A percentile compares a stretch with the other conserved stretches of the same genome.
Conservation (phyloP, 257 asterid species). For the Salvia rosmarinus region DNA sequence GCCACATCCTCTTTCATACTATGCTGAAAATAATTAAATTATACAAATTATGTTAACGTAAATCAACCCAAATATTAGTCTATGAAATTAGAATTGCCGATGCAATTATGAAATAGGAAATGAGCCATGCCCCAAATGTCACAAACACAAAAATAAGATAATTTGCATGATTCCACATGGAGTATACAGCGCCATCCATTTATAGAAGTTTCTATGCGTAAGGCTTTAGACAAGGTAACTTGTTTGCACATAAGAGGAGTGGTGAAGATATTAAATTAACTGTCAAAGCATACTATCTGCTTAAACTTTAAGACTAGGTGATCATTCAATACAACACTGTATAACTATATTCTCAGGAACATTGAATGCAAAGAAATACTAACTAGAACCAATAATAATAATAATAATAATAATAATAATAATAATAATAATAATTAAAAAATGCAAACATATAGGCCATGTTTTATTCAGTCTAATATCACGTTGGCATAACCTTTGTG, state of each 20-base stretch:
- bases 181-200: background rate
- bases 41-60: conserved; percentile 1
- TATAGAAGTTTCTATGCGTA: background rate
- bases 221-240: background rate
- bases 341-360: background rate
- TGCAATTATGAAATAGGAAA: conserved; percentile 5
- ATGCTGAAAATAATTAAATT: conserved; percentile 49
- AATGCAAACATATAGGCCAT: background rate
- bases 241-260: background rate
- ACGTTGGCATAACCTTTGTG: background rate
- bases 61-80: background rate
- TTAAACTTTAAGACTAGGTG: background rate
- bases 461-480: background rate
- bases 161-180: background rate
- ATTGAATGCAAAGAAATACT: background rate
- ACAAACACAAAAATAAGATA: background rate
- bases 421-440: background rate
- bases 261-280: background rate
- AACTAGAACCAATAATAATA: background rate
- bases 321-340: background rate
- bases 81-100: background rate
- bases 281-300: background rate
- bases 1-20: conserved; percentile 76
- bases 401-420: too few species aligned
- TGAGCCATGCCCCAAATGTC: background rate